Percentiles rank a stretch among this genome's conserved stretches.
These are phyloP conservation scores for Pseudoturritis turrita DNA, from an alignment of 345 rosid genomes.

Conservation along the genomic window DNA sequence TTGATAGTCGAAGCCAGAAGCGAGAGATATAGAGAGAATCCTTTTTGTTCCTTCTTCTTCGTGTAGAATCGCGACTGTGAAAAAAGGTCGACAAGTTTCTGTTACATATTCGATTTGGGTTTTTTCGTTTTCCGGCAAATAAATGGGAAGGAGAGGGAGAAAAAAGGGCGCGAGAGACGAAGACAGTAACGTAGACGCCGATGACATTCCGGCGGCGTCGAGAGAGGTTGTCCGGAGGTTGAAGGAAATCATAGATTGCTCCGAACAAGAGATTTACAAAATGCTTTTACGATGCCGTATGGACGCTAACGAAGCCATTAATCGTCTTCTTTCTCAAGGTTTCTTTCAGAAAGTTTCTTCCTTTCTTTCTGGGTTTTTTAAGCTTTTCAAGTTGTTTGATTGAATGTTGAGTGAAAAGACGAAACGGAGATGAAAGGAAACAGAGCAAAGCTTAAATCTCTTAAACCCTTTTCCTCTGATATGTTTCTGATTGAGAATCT, in stretches of 20 bases:
- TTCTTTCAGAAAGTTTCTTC: not conserved
- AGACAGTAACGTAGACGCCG: constrained; percentile 33
- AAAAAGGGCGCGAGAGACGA: constrained; percentile 38
- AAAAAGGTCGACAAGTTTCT: not conserved
- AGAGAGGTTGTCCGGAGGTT: constrained; percentile 60
- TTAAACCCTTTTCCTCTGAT: not conserved
- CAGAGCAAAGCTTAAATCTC: not conserved
- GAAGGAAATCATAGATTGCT: constrained; percentile 62
- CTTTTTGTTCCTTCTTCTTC: not conserved
- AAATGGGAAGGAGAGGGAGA: not conserved
- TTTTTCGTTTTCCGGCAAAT: constrained; percentile 34
- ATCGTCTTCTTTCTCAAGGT: constrained; percentile 88
- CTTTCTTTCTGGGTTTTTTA: not conserved
- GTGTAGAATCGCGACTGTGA: constrained; percentile 4
- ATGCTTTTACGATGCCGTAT: constrained; percentile 68
- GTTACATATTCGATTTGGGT: constrained; percentile 43
- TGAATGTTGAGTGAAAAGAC: not conserved
- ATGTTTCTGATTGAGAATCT: no score
- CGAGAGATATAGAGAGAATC: constrained; percentile 10
- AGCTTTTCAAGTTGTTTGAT: not conserved
- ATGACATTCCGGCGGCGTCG: constrained; percentile 48
- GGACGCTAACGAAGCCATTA: constrained; percentile 71
- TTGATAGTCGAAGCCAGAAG: not conserved
- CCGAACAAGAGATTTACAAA: constrained; percentile 77
- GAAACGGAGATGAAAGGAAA: not conserved